These are phyloP conservation scores for Moringa oleifera DNA, from an alignment of 345 rosid species.

Conservation along the genomic window DNA sequence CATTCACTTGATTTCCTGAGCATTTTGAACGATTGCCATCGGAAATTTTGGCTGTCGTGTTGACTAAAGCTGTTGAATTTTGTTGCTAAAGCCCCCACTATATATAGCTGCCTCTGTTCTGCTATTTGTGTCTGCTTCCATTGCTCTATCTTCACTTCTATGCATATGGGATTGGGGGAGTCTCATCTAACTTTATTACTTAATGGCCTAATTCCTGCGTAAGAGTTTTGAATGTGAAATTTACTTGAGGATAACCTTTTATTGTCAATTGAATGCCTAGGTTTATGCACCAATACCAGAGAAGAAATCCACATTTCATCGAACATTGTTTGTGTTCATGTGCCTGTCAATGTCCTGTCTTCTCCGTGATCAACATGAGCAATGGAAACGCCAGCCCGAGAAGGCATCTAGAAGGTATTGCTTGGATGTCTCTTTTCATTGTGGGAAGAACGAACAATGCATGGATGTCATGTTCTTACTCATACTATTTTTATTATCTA, in stretches of 20 bases:
- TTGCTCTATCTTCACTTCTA: no score
- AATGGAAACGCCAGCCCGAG: conserved; percentile 66
- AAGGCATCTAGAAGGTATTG: conserved; percentile 57
- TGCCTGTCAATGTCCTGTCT: conserved; percentile 87
- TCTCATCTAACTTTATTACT: not conserved
- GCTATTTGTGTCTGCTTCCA: no score
- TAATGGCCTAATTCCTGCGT: not conserved
- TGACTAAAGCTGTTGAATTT: no score
- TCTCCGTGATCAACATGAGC: conserved; percentile 85
- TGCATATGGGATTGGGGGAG: not conserved
- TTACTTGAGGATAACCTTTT: not conserved
- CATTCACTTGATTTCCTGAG: not conserved
- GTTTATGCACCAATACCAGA: conserved; percentile 73
- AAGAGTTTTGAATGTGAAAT: not conserved
- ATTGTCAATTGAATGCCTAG: conserved; percentile 27
- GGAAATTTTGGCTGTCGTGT: not conserved
- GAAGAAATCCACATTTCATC: conserved; percentile 72
- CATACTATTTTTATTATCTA: conserved; percentile 1
- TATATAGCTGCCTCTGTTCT: no score
- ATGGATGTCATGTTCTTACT: not conserved
- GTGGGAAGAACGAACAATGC: not conserved
- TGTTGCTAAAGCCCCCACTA: no score
- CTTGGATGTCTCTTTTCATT: not conserved
- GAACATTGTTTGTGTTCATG: conserved; percentile 72
- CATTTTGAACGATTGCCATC: not conserved